A percentile compares a stretch with the other conserved stretches of the same genome.
Conservation (phyloP, 2,329 filamentous ascomycete species). For the Alternaria hordeiaustralica region DNA sequence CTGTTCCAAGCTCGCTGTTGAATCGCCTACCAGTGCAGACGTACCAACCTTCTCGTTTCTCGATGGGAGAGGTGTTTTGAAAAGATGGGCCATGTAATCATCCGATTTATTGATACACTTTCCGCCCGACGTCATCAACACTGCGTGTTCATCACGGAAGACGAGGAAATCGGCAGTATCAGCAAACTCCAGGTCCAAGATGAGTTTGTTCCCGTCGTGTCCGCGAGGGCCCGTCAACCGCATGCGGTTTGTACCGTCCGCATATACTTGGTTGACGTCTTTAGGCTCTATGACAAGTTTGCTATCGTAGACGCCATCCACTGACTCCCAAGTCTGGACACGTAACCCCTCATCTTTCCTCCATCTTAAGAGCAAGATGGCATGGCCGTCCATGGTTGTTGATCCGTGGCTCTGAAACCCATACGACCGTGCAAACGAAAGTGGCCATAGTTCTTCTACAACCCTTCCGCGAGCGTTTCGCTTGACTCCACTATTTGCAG, state of each 20-base stretch:
- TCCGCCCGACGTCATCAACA: background rate
- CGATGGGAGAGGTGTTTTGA: constrained; percentile 12
- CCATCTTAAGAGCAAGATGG: background rate
- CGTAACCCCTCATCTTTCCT: constrained; percentile 1
- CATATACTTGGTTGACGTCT: constrained; percentile 14
- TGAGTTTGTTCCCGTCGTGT: constrained; percentile 9
- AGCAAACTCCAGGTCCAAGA: constrained; percentile 33
- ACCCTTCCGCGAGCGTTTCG: background rate
- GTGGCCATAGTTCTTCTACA: constrained; percentile 12
- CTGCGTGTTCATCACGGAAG: constrained; percentile 14
- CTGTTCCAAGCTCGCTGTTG: background rate
- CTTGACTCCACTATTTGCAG: constrained; percentile 1
- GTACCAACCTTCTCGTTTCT: constrained; percentile 19
- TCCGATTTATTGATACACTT: background rate
- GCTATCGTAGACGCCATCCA: background rate
- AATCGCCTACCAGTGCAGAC: constrained; percentile 2
- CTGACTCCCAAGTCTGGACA: background rate
- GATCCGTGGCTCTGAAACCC: constrained; percentile 2
- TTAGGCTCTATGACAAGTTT: constrained; percentile 10
- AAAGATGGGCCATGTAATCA: constrained; percentile 17
- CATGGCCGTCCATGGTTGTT: background rate
- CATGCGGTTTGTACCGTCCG: constrained; percentile 27
- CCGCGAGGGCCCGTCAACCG: constrained; percentile 24
- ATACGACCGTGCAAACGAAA: constrained; percentile 27
- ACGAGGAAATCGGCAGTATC: constrained; percentile 7